Percentiles rank a stretch among this genome's conserved stretches.
Evolutionary conservation across 805 yeast species (phyloP).

Genomic region (Candida jianshihensis): DNA sequence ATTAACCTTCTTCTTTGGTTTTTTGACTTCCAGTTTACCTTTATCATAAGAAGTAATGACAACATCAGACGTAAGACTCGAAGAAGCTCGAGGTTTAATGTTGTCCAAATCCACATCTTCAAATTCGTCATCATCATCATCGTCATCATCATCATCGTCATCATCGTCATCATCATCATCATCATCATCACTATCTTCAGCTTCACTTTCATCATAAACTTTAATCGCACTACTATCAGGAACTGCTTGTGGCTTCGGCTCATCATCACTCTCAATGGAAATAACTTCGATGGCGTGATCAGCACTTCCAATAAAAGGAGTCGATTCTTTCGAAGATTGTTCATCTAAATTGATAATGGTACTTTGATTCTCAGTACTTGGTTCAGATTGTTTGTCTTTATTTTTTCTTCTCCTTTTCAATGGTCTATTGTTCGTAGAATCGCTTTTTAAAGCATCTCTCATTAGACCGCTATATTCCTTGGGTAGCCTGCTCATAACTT

Average conservation of each 20-base stretch:
- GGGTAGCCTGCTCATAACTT: constrained; percentile 16
- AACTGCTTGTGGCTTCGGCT: neutral
- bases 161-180: constrained; percentile 27
- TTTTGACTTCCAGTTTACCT: constrained; percentile 14
- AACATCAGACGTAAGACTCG: constrained; percentile 10
- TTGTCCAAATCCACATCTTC: constrained; percentile 21
- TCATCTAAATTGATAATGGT: neutral
- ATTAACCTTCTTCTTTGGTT: constrained; percentile 20
- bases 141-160: constrained; percentile 32
- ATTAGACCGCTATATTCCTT: constrained; percentile 16
- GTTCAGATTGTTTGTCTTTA: neutral
- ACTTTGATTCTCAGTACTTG: neutral
- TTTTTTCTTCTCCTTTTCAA: constrained; percentile 12
- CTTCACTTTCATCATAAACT: constrained; percentile 4
- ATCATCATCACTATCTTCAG: constrained; percentile 3
- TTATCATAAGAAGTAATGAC: constrained; percentile 8
- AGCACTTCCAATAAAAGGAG: neutral
- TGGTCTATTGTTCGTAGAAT: constrained; percentile 5
- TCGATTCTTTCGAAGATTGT: neutral
- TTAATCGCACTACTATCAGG: too few relatives aligned
- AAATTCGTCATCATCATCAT: constrained; percentile 18
- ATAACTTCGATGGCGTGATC: constrained; percentile 1
- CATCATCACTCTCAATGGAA: neutral
- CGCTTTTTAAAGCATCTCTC: constrained; percentile 11
- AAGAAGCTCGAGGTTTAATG: constrained; percentile 15